A percentile compares a stretch with the other conserved stretches of the same genome.
These are phyloP conservation scores for Kodamaea plutei DNA, from an alignment of 1,139 yeast genomes.

Conservation along the genomic window DNA sequence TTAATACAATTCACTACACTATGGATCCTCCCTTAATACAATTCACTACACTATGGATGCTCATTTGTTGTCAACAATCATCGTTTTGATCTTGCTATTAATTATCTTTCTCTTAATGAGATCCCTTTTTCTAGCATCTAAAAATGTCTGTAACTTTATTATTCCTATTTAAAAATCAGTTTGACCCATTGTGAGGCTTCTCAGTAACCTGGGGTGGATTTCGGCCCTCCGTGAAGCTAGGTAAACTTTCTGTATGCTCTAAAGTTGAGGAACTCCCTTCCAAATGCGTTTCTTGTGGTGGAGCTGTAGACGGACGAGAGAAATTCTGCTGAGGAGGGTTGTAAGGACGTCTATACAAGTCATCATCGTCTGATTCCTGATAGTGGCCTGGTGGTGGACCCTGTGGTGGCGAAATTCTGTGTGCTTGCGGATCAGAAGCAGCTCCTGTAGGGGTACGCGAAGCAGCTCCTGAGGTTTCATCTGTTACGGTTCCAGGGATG, in stretches of 20 bases:
- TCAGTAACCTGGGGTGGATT: slow-evolving; percentile 13
- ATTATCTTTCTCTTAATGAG: too few species aligned
- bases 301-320: too few species aligned
- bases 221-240: slow-evolving; percentile 13
- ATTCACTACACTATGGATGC: too few species aligned
- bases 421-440: background rate
- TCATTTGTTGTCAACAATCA: too few species aligned
- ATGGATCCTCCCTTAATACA: too few species aligned
- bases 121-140: too few species aligned
- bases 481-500: slow-evolving; percentile 9
- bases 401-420: slow-evolving; percentile 5
- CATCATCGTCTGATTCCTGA: slow-evolving; percentile 6
- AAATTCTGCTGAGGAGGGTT: slow-evolving; percentile 8
- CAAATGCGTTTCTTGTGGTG: too few species aligned
- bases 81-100: too few species aligned
- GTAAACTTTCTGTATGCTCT: slow-evolving; percentile 12
- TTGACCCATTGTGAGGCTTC: too few species aligned
- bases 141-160: too few species aligned
- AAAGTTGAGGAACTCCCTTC: slow-evolving; percentile 10
- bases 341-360: slow-evolving; percentile 9
- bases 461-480: slow-evolving; percentile 6
- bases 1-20: too few species aligned
- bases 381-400: slow-evolving; percentile 9
- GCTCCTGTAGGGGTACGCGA: background rate
- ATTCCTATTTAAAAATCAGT: too few species aligned